These are phyloP conservation scores for Trichosporon sp. DNA, from an alignment of 1,284 basidiomycete species.

Conservation along the genomic window DNA sequence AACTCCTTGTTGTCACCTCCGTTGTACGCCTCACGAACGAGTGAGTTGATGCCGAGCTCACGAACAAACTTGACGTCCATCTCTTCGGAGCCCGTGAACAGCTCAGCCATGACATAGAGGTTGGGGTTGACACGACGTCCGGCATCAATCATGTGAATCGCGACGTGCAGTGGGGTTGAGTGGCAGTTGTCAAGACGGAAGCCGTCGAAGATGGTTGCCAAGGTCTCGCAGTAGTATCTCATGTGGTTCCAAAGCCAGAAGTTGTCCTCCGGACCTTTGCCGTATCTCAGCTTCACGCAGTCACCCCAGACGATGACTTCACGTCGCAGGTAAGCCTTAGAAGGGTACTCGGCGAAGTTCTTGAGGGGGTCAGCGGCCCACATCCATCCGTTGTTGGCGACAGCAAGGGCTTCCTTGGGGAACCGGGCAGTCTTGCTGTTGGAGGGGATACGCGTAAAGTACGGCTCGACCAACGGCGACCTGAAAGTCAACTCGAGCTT, in stretches of 20 bases:
- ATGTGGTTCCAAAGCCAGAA: constrained; percentile 95
- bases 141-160: constrained; percentile 83
- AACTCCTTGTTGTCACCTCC: constrained; percentile 80
- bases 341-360: constrained; percentile 90
- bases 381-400: constrained; percentile 99
- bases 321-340: constrained; percentile 91
- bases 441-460: constrained; percentile 75
- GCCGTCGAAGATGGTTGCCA: constrained; percentile 81
- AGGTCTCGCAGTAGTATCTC: constrained; percentile 71
- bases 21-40: constrained; percentile 88
- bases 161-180: constrained; percentile 91
- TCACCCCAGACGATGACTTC: constrained; percentile 98
- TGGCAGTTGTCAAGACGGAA: constrained; percentile 98
- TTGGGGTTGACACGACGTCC: constrained; percentile 83
- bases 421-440: constrained; percentile 54
- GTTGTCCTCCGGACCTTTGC: constrained; percentile 67
- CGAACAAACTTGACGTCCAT: constrained; percentile 88
- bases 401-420: constrained; percentile 65
- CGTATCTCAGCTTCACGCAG: constrained; percentile 96
- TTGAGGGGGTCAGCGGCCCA: constrained; percentile 91
- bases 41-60: constrained; percentile 80
- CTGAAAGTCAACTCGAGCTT: constrained; percentile 48
- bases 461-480: constrained; percentile 72
- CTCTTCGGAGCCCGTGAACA: constrained; percentile 93
- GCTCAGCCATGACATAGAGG: constrained; percentile 90